Base-by-base conservation (phyloP, 75 land plant genomes). In the Picea glauca region DNA sequence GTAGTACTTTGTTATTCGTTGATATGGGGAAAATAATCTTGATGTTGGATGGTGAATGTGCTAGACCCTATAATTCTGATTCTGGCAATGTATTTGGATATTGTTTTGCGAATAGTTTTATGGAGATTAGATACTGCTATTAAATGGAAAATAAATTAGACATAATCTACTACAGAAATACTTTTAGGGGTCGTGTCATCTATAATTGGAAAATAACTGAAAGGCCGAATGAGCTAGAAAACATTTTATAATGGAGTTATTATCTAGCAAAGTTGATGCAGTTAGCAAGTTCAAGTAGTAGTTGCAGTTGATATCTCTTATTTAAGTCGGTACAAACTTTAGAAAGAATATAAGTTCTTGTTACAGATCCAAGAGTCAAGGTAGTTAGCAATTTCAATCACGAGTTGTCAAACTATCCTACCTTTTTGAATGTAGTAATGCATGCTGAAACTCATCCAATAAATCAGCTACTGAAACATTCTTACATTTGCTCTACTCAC, bases 1-100 rank as follows among this genome's bases (percentile, higher is more conserved):
- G 11, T 70, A 20, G 13, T 43, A 20, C 5, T 70, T 18, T 43
- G n/a, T 32, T 70, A 18, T 70, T 70, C n/a, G 50, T 18, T 70
- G 74, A 70, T 9, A 70, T 68, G 72, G 74, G 31, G 4, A 63
- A 58, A 33, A 46, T 17, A n/a, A 66, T 21, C 79, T 78, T 33
- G 79, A 70, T 70, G 74, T 43, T 4, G 74, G 54, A n/a, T 43
- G 5, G 54, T 43, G 79, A 56, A 73, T 35, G 13, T 46, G 5
- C 11, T 50, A 46, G 33, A 21, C 43, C 20, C 59, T 40, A 13
- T 30, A 30, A 61, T 5, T 33, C 54, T 33, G 26, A 78, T 20
- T n/a, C 43, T 58, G 18, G 5, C 13, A 32, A 9, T 3, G 5
- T 74, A n/a, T 54, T 18, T n/a, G 4, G n/a, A 18, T 58, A 58